phyloP scores from a whole-genome alignment of 441 rosid genomes.

The Geranium incanum region DNA sequence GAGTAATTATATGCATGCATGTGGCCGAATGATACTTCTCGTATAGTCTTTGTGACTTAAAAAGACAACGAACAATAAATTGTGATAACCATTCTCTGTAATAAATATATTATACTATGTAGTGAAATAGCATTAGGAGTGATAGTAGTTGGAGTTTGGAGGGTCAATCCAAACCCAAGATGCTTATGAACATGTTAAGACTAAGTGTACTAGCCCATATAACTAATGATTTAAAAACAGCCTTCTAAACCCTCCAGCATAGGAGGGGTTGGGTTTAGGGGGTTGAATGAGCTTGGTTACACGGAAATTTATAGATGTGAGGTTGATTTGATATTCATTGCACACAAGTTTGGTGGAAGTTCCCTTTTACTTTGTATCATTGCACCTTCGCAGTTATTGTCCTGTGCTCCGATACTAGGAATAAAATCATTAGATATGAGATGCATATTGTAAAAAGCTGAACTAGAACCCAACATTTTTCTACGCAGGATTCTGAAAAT shows the following conservation, averaged over 20 bases:
- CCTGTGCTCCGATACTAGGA: background rate
- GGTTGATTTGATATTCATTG: background rate
- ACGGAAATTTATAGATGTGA: background rate
- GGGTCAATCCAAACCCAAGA: background rate
- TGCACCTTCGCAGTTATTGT: background rate
- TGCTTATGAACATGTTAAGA: background rate
- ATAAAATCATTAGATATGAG: conserved; percentile 7
- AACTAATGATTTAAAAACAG: background rate
- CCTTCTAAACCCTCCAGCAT: background rate
- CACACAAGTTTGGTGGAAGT: background rate
- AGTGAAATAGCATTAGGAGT: background rate
- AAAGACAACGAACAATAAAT: background rate
- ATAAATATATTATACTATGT: background rate
- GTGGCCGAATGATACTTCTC: background rate
- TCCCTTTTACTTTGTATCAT: background rate
- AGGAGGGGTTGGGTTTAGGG: background rate
- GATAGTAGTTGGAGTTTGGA: background rate
- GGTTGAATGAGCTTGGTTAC: background rate
- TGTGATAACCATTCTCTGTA: background rate
- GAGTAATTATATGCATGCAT: background rate
- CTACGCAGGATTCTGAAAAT: conserved; percentile 85
- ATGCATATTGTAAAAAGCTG: conserved; percentile 9
- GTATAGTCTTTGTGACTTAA: background rate
- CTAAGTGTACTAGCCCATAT: background rate
- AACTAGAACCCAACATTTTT: conserved; percentile 18